Evolutionary conservation across 345 rosid species (phyloP).

Genomic region (Dimocarpus longan): DNA sequence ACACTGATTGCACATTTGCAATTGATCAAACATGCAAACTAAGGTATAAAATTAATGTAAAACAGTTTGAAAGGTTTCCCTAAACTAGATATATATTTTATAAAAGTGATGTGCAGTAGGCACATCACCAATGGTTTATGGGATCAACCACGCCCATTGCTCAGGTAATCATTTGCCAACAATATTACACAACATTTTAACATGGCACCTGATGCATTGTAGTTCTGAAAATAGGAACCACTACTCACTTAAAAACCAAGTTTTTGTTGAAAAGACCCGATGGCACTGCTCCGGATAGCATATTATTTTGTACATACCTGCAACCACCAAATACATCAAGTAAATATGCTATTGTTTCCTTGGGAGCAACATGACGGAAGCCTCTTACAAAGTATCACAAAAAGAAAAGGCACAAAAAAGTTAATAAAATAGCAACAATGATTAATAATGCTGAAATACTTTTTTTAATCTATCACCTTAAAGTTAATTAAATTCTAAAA

Average conservation of each 20-base stretch:
- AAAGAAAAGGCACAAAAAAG: not conserved
- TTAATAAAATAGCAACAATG: not conserved
- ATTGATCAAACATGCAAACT: not conserved
- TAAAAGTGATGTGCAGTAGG: not conserved
- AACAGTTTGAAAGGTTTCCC: not conserved
- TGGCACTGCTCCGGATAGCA: slow-evolving; percentile 79
- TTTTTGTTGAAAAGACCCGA: slow-evolving; percentile 51
- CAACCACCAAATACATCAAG: slow-evolving; percentile 34
- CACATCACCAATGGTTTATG: not conserved
- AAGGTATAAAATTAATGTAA: not conserved
- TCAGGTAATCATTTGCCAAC: not conserved
- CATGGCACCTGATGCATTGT: slow-evolving; percentile 9
- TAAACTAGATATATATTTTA: not conserved
- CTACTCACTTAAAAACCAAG: slow-evolving; percentile 68
- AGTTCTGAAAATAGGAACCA: slow-evolving; percentile 8
- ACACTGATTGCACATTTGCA: not conserved
- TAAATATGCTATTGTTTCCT: slow-evolving; percentile 11
- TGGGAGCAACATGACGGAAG: not conserved
- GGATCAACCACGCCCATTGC: not conserved
- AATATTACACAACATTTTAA: slow-evolving; percentile 4
- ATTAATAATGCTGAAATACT: not conserved
- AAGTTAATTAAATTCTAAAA: slow-evolving; percentile 3
- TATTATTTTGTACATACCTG: slow-evolving; percentile 90
- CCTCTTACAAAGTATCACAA: not conserved
- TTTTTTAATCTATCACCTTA: slow-evolving; percentile 5